Evolutionary conservation across 306 rosid genomes (phyloP).

Genomic region (Betula pendula): DNA sequence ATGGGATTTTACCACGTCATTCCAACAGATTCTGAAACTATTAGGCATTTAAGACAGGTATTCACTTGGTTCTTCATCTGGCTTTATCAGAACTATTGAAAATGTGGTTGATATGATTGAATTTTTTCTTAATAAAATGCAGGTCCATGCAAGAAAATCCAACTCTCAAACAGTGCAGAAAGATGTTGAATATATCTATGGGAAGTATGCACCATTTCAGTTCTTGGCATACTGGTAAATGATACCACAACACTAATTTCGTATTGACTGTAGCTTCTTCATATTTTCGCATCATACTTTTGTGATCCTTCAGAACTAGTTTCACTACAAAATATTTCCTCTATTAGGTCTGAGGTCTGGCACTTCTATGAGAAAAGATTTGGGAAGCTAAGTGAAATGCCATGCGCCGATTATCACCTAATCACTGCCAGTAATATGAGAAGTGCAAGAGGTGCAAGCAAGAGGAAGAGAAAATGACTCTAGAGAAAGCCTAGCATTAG

Average conservation of each 20-base stretch:
- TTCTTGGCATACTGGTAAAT: conserved; percentile 57
- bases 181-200: conserved; percentile 48
- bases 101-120: conserved; percentile 3
- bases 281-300: not conserved
- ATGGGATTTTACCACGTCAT: conserved; percentile 55
- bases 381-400: conserved; percentile 43
- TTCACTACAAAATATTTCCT: conserved; percentile 9
- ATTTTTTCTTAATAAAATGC: not conserved
- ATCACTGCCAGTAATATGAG: conserved; percentile 53
- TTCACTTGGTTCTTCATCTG: not conserved
- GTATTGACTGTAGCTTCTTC: not conserved
- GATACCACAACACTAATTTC: not conserved
- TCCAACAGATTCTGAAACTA: conserved; percentile 57
- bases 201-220: conserved; percentile 55
- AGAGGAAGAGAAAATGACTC: conserved; percentile 38
- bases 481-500: not conserved
- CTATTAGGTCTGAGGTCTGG: conserved; percentile 58
- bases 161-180: conserved; percentile 31
- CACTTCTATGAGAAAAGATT: conserved; percentile 46
- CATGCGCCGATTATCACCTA: conserved; percentile 40
- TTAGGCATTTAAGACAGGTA: conserved; percentile 55
- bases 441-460: conserved; percentile 12
- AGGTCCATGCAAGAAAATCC: conserved; percentile 46
- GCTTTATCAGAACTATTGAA: not conserved
- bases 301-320: not conserved